Percentiles rank a stretch among this genome's conserved stretches.
Evolutionary conservation across 345 rosid genomes (phyloP).

Genomic region (Eutrema japonicum): DNA sequence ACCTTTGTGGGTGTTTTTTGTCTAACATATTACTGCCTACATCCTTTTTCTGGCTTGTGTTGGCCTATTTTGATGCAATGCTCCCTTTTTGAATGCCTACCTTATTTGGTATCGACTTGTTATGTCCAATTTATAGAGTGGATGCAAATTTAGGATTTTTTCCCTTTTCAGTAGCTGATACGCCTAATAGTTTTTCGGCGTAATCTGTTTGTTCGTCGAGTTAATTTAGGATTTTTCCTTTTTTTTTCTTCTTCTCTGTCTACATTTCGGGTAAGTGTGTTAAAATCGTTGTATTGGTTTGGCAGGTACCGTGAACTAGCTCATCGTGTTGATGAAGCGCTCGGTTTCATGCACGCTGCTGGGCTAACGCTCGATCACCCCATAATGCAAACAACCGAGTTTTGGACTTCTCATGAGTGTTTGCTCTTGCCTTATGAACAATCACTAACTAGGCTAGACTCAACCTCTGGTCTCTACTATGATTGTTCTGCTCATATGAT

Average conservation of each 20-base stretch:
- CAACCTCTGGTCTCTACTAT: constrained; percentile 71
- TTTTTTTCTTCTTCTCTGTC: neutral
- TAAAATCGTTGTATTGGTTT: constrained; percentile 1
- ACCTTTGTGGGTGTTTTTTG: neutral
- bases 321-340: constrained; percentile 75
- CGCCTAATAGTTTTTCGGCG: constrained; percentile 17
- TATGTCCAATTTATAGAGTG: constrained; percentile 18
- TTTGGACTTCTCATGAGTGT: constrained; percentile 85
- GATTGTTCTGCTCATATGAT: constrained; percentile 81
- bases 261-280: constrained; percentile 24
- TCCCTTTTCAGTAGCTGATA: constrained; percentile 14
- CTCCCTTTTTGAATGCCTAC: constrained; percentile 32
- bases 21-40: neutral
- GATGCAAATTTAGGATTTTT: neutral
- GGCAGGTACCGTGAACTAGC: constrained; percentile 74
- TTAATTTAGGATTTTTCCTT: neutral
- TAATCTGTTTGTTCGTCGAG: constrained; percentile 27
- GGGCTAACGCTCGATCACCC: constrained; percentile 80
- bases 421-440: constrained; percentile 75
- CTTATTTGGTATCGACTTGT: constrained; percentile 14
- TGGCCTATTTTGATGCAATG: constrained; percentile 28
- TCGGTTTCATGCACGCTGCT: constrained; percentile 78
- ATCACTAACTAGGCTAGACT: constrained; percentile 70
- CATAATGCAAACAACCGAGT: constrained; percentile 73
- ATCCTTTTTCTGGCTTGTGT: constrained; percentile 10